phyloP scores from a whole-genome alignment of 1,284 basidiomycete genomes.

The Tilletia caries region DNA sequence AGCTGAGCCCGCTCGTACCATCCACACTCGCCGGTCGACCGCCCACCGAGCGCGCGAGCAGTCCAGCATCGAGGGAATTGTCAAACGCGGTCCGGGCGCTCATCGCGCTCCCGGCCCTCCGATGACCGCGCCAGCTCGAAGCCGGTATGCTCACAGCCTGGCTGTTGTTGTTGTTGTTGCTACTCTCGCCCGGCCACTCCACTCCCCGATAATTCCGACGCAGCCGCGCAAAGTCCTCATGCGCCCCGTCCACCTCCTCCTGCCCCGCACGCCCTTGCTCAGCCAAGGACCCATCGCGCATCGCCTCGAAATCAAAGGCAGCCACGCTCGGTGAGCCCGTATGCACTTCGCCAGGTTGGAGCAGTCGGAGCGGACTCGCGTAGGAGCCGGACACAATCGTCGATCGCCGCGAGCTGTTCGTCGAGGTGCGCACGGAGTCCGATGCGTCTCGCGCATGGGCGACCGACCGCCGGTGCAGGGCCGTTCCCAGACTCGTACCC shows the following conservation, averaged over 20 bases:
- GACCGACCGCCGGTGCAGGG: not conserved
- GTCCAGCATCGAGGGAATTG: no score
- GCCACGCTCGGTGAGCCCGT: slow-evolving; percentile 1
- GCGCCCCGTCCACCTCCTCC: no score
- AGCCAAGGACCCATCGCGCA: not conserved
- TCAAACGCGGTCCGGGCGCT: not conserved
- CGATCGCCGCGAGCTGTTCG: not conserved
- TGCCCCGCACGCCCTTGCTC: no score
- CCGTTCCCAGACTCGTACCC: slow-evolving; percentile 1
- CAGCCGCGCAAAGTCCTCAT: no score
- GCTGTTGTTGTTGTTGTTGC: not conserved
- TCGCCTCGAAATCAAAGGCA: not conserved
- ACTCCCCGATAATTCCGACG: no score
- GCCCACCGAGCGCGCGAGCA: not conserved
- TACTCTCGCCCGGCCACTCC: not conserved
- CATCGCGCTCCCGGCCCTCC: not conserved
- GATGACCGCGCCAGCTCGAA: not conserved
- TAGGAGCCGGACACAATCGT: not conserved
- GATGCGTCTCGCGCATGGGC: no score
- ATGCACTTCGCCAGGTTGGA: not conserved
- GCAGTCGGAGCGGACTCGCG: not conserved
- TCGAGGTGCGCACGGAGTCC: not conserved
- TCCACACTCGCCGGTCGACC: not conserved
- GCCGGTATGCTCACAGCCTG: not conserved
- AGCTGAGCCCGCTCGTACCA: not conserved